Base-by-base conservation (phyloP, 2,329 filamentous ascomycete species). In the Apiospora phragmitis region DNA sequence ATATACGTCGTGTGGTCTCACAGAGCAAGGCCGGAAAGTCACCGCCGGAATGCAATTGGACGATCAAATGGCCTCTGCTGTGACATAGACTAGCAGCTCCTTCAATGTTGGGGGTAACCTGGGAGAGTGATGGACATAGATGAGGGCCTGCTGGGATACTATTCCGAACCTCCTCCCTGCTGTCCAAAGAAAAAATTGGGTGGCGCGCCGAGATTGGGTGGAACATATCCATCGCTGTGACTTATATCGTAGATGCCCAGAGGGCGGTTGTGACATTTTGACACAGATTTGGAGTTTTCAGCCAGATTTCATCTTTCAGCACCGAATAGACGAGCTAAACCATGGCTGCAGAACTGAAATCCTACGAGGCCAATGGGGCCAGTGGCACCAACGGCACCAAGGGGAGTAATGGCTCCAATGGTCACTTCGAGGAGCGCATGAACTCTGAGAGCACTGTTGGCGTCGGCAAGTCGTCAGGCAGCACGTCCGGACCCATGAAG, bases 381-480 rank as follows among this genome's bases (percentile, higher is more conserved):
- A 72, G 72, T 32, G 74, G 70, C 2, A 59, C 69, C 21, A 66
- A 67, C 47, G 71, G 62, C 21, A 51, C 51, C 67, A 75, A 26
- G 74, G 72, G 4, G 16, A 66, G 21, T 14, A 66, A 66, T 43
- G 65, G 38, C 11, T 43, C 38, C 38, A 66, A 66, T 21, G 26
- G 72, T 12, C 71, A 65, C 18, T 21, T 29, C 26, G 62, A 68
- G 12, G 65, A 68, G 47, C 71, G 62, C 26, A 43, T 59, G 51
- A 69, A 74, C 26, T 75, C 73, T 1, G 70, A 72, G 51, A 74
- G 72, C 65, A 71, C 72, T 14, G 73, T 72, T 43, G 70, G 72
- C 0, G 72, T 47, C 65, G 45, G 65, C 41, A 76, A 74, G 65
- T 68, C 65, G 26, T 65, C 72, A n/a, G 38, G 11, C 29, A 35